A percentile compares a stretch with the other conserved stretches of the same genome.
phyloP scores from a whole-genome alignment of 306 rosid genomes.

The Coriaria nepalensis region DNA sequence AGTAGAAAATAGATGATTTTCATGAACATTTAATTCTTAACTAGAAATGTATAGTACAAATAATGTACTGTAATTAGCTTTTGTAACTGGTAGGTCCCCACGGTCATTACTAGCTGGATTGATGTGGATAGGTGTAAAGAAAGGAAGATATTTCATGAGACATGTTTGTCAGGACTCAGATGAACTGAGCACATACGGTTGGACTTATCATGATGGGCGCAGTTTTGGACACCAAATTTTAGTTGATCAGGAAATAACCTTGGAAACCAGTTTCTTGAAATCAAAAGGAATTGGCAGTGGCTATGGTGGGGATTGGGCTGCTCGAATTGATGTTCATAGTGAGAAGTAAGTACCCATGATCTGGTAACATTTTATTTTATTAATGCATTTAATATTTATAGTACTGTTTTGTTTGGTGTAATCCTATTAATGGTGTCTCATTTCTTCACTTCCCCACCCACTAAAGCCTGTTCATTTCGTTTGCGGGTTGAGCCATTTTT shows the following conservation, averaged over 20 bases:
- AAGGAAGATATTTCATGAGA: conserved; percentile 35
- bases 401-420: background rate
- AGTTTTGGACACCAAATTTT: conserved; percentile 70
- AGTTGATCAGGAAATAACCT: conserved; percentile 56
- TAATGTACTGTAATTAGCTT: no score
- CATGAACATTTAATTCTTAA: background rate
- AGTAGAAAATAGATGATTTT: no score
- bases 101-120: conserved; percentile 80
- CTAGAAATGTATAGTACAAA: no score
- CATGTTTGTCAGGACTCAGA: conserved; percentile 66
- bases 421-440: background rate
- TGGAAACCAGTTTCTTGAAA: conserved; percentile 69
- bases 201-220: conserved; percentile 79
- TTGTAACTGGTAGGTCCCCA: conserved; percentile 50
- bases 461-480: no score
- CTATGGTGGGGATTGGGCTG: conserved; percentile 96
- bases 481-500: no score
- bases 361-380: conserved; percentile 13
- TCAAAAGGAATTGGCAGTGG: conserved; percentile 68
- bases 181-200: conserved; percentile 68
- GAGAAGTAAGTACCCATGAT: conserved; percentile 43
- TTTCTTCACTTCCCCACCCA: no score
- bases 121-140: conserved; percentile 90
- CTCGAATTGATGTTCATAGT: conserved; percentile 40
- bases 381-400: conserved; percentile 1